phyloP scores from a whole-genome alignment of 2,329 filamentous ascomycete genomes.

The Ceratocystis variospora region DNA sequence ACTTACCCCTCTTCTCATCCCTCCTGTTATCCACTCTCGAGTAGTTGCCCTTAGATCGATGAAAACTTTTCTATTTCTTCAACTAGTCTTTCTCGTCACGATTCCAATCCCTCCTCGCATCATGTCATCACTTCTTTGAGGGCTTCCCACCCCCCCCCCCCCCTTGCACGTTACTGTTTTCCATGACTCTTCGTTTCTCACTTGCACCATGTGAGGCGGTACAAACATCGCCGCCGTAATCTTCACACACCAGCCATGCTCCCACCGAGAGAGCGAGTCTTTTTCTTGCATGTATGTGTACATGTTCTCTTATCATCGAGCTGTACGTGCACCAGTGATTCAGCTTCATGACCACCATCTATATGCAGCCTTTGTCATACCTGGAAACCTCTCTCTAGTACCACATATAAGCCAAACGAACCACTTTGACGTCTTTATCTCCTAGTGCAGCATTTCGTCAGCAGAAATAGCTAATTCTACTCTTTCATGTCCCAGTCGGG shows the following conservation, averaged over 20 bases:
- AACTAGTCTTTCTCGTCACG: not conserved
- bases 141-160: too few relatives aligned
- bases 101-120: conserved; percentile 2
- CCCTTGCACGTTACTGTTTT: not conserved
- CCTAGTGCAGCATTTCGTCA: too few relatives aligned
- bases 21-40: not conserved
- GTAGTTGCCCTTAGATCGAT: not conserved
- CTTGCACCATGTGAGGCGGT: not conserved
- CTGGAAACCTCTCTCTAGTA: not conserved
- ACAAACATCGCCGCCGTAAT: not conserved
- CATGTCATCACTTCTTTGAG: conserved; percentile 1
- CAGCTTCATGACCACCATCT: not conserved
- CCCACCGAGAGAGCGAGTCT: too few relatives aligned
- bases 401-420: not conserved
- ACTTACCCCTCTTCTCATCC: not conserved
- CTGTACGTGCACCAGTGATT: not conserved
- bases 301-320: not conserved
- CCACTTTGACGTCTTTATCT: not conserved
- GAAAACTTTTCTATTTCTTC: not conserved
- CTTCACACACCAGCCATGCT: not conserved
- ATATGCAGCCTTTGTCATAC: not conserved
- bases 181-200: not conserved
- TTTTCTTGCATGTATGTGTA: not conserved
- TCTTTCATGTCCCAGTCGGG: too few relatives aligned
- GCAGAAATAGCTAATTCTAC: too few relatives aligned